These are phyloP conservation scores for Blastomyces gilchristii DNA, from an alignment of 2,329 filamentous ascomycete genomes.

Conservation along the genomic window DNA sequence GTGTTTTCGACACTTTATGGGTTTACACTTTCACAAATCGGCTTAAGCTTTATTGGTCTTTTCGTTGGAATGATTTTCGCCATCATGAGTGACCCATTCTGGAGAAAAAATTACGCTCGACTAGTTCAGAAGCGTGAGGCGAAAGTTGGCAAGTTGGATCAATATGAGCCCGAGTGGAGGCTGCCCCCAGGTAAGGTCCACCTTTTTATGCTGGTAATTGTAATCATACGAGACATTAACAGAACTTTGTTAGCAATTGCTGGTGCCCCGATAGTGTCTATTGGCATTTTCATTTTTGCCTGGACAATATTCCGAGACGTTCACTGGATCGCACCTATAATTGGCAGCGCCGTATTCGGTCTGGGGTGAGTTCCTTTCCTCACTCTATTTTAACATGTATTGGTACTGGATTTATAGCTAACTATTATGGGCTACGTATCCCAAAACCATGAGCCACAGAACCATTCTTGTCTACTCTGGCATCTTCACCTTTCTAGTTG, in stretches of 20 bases:
- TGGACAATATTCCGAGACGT: constrained; percentile 68
- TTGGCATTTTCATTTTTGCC: constrained; percentile 78
- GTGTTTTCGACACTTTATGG: constrained; percentile 65
- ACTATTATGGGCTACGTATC: neutral
- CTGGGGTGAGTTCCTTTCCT: constrained; percentile 47
- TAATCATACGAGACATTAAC: neutral
- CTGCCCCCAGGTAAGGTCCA: constrained; percentile 53
- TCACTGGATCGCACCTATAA: constrained; percentile 66
- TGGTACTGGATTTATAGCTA: neutral
- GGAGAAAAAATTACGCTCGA: constrained; percentile 37
- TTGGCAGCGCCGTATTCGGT: constrained; percentile 62
- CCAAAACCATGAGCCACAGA: constrained; percentile 33
- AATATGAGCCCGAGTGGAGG: constrained; percentile 76
- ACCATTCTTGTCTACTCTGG: constrained; percentile 70
- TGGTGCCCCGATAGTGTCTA: constrained; percentile 67
- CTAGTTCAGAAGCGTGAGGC: constrained; percentile 31
- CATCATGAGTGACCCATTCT: constrained; percentile 37
- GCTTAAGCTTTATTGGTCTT: constrained; percentile 61
- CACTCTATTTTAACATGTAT: constrained; percentile 1
- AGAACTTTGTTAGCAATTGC: constrained; percentile 41
- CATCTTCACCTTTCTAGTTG: constrained; percentile 79
- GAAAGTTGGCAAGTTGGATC: constrained; percentile 25
- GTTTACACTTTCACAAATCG: constrained; percentile 68
- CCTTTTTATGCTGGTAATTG: constrained; percentile 17
- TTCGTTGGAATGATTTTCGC: constrained; percentile 39